Evolutionary conservation across 805 yeast genomes (phyloP), one percentile per base, ranked within the genome.

Genomic region (Brettanomyces nanus): DNA sequence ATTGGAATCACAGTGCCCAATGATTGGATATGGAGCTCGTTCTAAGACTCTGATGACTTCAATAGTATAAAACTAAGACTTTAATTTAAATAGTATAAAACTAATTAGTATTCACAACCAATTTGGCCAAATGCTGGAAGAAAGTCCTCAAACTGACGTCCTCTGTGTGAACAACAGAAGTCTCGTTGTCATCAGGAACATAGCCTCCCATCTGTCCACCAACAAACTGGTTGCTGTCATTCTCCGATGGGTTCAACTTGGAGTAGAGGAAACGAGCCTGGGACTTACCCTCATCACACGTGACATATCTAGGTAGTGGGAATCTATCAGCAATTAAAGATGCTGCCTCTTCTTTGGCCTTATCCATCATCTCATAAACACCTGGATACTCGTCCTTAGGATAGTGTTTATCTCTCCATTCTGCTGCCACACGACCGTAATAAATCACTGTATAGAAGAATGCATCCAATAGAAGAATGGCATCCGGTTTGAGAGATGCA

Each of bases 221-320:
- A 27, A 62, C 64, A 13, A 33, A 19, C 33, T 65, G 68, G 19
- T 57, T 63, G 26, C 45, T 45, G 46, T 75, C 73, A 58, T 80
- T 80, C 46, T 84, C 86, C 33, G 95, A 82, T 29, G 98, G 98
- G 61, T 94, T 92, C 61, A 92, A 76, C 64, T 87, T 92, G 21
- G 97, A 85, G 62, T 86, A 78, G 62, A 92, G 71, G 71, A 92
- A 92, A 65, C 99, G 80, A 3, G 97, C 97, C 65, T 92, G 99
- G 13, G 97, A 89, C 39, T 96, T 97, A 52, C 98, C 97, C 52
- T 90, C 97, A 58, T 90, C 97, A 42, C 96, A 86, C 52, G 90
- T 95, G 50, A 92, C 89, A 56, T 90, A 92, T 63, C 98, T 77
- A 34, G 99, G 99, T 55, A 92, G 71, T 51, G 99, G 99, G 77